phyloP scores from a whole-genome alignment of 129 eudicot species.

The Flaveria sonorensis region DNA sequence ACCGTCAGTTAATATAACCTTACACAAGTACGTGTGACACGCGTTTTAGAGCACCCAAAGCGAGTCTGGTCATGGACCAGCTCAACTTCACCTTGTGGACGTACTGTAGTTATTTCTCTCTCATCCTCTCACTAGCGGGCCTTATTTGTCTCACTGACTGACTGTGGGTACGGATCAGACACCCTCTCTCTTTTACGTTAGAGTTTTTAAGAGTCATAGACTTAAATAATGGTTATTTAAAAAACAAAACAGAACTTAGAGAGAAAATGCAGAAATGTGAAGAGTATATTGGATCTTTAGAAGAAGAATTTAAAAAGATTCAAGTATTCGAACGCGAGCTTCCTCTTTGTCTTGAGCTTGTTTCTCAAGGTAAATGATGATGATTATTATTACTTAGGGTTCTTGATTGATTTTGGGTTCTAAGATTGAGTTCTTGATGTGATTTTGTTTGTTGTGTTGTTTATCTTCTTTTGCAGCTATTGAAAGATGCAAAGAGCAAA shows the following conservation, averaged over 20 bases:
- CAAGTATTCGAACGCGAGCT: constrained; percentile 83
- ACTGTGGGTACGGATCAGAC: no score
- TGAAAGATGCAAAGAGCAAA: constrained; percentile 66
- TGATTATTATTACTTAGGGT: no score
- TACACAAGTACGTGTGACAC: background rate
- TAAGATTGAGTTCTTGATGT: background rate
- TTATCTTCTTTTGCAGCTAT: constrained; percentile 53
- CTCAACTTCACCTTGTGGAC: no score
- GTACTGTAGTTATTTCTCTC: background rate
- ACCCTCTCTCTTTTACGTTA: no score
- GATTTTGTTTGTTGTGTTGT: background rate
- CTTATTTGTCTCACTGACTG: no score
- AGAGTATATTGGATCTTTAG: constrained; percentile 58
- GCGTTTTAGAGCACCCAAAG: no score
- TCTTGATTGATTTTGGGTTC: no score
- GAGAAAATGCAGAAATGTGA: constrained; percentile 48
- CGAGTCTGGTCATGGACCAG: no score
- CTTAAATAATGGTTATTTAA: constrained; percentile 28
- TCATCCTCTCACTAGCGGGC: no score
- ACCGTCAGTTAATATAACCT: constrained; percentile 1
- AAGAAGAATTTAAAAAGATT: constrained; percentile 75
- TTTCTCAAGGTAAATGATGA: constrained; percentile 59
- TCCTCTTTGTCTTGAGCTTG: constrained; percentile 86
- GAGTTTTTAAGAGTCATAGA: no score
- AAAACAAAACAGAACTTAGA: constrained; percentile 27